A percentile compares a stretch with the other conserved stretches of the same genome.
Evolutionary conservation across 1,284 basidiomycete species (phyloP).

Genomic region (Pascua sp.): DNA sequence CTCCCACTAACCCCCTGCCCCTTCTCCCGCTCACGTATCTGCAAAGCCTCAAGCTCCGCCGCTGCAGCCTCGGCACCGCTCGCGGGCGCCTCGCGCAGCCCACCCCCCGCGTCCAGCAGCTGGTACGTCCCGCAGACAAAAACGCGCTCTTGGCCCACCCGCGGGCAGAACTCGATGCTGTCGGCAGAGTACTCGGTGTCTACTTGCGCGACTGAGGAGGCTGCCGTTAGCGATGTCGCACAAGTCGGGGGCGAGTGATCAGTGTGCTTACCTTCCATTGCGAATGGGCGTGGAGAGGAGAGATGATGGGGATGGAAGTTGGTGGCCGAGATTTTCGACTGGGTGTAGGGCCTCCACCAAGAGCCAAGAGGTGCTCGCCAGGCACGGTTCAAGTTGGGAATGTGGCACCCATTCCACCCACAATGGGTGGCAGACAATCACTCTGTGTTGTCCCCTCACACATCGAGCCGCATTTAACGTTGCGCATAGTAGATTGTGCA

Average conservation of each 20-base stretch:
- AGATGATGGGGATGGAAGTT: too few species aligned
- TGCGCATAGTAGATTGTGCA: too few species aligned
- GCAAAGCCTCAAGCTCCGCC: neutral
- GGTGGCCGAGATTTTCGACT: too few species aligned
- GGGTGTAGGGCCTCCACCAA: too few species aligned
- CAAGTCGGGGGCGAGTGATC: neutral
- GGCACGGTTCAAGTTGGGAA: too few species aligned
- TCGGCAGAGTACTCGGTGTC: constrained; percentile 84
- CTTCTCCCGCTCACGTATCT: neutral
- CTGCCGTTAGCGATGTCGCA: neutral
- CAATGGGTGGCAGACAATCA: too few species aligned
- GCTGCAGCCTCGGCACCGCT: constrained; percentile 1
- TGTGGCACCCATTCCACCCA: too few species aligned
- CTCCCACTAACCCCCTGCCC: neutral
- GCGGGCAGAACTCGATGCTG: constrained; percentile 82
- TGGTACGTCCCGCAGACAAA: constrained; percentile 88
- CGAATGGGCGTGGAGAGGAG: too few species aligned
- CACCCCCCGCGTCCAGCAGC: constrained; percentile 45
- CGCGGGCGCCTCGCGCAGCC: constrained; percentile 1
- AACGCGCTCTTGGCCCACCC: constrained; percentile 58
- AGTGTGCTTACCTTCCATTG: neutral
- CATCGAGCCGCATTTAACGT: too few species aligned
- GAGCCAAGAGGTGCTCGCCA: too few species aligned
- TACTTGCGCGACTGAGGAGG: constrained; percentile 38
- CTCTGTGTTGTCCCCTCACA: too few species aligned